These are phyloP conservation scores for Sedum album DNA, from an alignment of 164 flowering plant genomes.

Conservation along the genomic window DNA sequence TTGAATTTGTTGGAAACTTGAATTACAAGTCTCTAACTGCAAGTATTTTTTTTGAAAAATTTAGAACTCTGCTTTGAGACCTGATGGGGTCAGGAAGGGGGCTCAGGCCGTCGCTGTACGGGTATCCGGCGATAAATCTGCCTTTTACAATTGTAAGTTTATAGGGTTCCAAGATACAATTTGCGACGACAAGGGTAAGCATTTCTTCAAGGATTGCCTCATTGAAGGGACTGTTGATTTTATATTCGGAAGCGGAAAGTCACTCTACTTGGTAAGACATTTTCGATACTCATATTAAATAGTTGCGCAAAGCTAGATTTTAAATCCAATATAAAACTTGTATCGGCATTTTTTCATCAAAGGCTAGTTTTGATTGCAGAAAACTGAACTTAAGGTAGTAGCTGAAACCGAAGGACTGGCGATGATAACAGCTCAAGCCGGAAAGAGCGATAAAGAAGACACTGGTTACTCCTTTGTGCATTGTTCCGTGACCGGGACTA, in stretches of 20 bases:
- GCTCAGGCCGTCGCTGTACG: constrained; percentile 57
- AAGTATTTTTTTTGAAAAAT: neutral
- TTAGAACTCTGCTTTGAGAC: constrained; percentile 62
- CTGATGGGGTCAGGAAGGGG: constrained; percentile 34
- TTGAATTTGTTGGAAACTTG: neutral
- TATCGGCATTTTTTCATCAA: too few relatives aligned
- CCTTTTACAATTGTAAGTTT: constrained; percentile 44
- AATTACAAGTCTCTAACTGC: neutral
- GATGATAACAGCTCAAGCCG: constrained; percentile 40
- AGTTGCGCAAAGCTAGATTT: neutral
- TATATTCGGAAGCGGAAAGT: constrained; percentile 66
- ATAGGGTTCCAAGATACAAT: constrained; percentile 57
- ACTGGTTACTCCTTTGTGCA: constrained; percentile 41
- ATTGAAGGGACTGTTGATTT: constrained; percentile 80
- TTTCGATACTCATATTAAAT: too few relatives aligned
- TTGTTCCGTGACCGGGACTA: constrained; percentile 29
- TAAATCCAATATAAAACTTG: neutral
- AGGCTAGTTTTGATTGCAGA: neutral
- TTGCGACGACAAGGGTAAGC: constrained; percentile 56
- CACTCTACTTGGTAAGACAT: constrained; percentile 50
- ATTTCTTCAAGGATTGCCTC: constrained; percentile 61
- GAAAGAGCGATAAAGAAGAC: constrained; percentile 16
- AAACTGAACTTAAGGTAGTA: neutral
- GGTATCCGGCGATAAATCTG: constrained; percentile 38
- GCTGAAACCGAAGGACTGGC: neutral